Evolutionary conservation across 768 basidiomycete genomes (phyloP).

Genomic region (Tylopilus plumbeoviolaceoides): DNA sequence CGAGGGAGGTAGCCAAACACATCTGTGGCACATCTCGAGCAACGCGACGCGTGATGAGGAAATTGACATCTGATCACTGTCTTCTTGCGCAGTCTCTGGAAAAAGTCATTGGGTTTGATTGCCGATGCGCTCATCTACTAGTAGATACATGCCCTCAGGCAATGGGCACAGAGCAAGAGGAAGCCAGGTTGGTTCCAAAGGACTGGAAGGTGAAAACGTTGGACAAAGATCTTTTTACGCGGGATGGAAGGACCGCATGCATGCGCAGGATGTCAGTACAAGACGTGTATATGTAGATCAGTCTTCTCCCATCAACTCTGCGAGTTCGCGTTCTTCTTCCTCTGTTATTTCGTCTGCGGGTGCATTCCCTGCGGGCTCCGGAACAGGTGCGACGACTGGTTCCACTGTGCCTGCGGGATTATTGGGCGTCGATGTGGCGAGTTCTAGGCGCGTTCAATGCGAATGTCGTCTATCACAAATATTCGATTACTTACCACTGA

Average conservation of each 20-base stretch:
- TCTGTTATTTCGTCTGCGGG: constrained; percentile 56
- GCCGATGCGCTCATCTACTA: too few species aligned
- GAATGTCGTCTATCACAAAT: background rate
- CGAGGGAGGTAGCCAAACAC: too few species aligned
- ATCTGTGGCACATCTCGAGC: too few species aligned
- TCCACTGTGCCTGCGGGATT: constrained; percentile 16
- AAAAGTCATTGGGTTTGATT: too few species aligned
- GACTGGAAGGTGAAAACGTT: constrained; percentile 49
- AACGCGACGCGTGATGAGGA: too few species aligned
- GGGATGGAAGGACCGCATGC: constrained; percentile 20
- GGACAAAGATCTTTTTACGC: constrained; percentile 52
- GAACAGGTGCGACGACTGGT: constrained; percentile 23
- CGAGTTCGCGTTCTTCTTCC: constrained; percentile 88
- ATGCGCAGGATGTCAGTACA: too few species aligned
- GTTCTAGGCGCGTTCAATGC: constrained; percentile 17
- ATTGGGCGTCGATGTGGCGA: constrained; percentile 23
- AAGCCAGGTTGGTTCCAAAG: constrained; percentile 40
- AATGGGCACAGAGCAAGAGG: constrained; percentile 50
- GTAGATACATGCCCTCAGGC: constrained; percentile 39
- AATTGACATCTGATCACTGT: too few species aligned
- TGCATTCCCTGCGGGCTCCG: constrained; percentile 25
- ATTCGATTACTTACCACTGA: constrained; percentile 46
- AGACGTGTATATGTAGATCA: too few species aligned
- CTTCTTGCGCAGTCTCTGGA: too few species aligned
- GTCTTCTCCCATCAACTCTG: constrained; percentile 59